Evolutionary conservation across 176 grass and related monocot genomes (phyloP).

Genomic region (Aegilops longissima): DNA sequence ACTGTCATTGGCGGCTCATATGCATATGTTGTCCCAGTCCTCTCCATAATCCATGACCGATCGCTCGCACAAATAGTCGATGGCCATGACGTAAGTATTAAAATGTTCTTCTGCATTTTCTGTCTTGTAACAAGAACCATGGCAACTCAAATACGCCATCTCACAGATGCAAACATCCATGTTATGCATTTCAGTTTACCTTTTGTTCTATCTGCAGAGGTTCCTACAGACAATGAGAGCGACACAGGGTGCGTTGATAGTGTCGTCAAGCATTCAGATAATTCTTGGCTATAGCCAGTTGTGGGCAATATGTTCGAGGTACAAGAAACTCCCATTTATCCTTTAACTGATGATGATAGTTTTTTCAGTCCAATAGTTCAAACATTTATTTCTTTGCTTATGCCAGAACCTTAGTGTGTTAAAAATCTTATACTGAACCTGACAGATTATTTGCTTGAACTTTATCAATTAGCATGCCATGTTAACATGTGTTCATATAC

Average conservation of each 20-base stretch:
- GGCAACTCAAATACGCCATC: background rate
- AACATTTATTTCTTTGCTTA: constrained; percentile 4
- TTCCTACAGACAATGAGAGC: constrained; percentile 84
- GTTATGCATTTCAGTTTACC: background rate
- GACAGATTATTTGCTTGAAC: background rate
- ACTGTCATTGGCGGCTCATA: constrained; percentile 86
- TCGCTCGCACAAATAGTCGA: constrained; percentile 57
- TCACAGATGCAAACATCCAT: background rate
- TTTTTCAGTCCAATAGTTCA: background rate
- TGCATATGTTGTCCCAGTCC: constrained; percentile 71
- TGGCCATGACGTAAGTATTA: constrained; percentile 55
- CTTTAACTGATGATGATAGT: background rate
- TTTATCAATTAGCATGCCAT: constrained; percentile 12
- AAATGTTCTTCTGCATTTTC: background rate
- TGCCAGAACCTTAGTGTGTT: background rate
- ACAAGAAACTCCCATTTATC: constrained; percentile 18
- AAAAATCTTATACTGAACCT: background rate
- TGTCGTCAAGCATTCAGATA: constrained; percentile 97
- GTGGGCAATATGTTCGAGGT: constrained; percentile 99
- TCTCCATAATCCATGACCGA: constrained; percentile 82
- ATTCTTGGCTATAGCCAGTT: constrained; percentile 93
- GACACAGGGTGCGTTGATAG: constrained; percentile 81
- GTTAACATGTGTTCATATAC: constrained; percentile 12
- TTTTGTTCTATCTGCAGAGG: constrained; percentile 56
- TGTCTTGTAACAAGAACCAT: background rate